These are phyloP conservation scores for Skeletonema grethae DNA, from an alignment of 108 stramenopile genomes.

Conservation along the genomic window DNA sequence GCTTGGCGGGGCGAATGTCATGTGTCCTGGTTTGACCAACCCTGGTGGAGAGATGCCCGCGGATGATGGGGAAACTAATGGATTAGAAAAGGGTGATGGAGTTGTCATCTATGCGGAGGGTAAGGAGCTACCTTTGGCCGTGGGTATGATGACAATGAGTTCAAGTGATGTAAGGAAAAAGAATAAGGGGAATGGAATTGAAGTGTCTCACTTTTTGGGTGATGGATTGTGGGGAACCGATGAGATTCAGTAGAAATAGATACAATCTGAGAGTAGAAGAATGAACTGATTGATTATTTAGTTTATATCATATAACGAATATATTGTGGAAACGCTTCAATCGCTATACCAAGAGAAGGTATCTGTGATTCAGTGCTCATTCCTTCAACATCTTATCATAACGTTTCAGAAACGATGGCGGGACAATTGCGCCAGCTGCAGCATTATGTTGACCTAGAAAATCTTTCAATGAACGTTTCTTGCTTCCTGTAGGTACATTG, in stretches of 20 bases:
- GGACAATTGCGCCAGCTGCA: conserved; percentile 7
- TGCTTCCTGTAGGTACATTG: background rate
- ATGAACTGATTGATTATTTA: conserved; percentile 4
- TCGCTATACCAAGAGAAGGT: no score
- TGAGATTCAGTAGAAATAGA: conserved; percentile 50
- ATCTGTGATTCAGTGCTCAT: background rate
- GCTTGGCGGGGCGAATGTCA: conserved; percentile 96
- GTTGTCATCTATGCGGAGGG: conserved; percentile 94
- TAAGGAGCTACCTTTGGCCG: conserved; percentile 90
- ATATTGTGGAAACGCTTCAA: background rate
- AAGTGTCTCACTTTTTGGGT: conserved; percentile 88
- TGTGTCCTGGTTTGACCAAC: conserved; percentile 97
- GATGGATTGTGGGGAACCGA: conserved; percentile 88
- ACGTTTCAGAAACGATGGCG: conserved; percentile 14
- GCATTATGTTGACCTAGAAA: background rate
- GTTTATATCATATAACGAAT: background rate
- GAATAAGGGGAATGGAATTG: conserved; percentile 95
- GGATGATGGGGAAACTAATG: conserved; percentile 72
- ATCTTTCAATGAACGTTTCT: background rate
- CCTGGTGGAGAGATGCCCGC: conserved; percentile 80
- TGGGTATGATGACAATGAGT: conserved; percentile 93
- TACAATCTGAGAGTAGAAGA: background rate
- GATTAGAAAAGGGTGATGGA: conserved; percentile 69
- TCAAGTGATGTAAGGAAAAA: conserved; percentile 36
- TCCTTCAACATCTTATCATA: conserved; percentile 17